Evolutionary conservation across 805 yeast genomes (phyloP), one percentile per base, ranked within the genome.

Genomic region (Starmerella ratchasimensis): DNA sequence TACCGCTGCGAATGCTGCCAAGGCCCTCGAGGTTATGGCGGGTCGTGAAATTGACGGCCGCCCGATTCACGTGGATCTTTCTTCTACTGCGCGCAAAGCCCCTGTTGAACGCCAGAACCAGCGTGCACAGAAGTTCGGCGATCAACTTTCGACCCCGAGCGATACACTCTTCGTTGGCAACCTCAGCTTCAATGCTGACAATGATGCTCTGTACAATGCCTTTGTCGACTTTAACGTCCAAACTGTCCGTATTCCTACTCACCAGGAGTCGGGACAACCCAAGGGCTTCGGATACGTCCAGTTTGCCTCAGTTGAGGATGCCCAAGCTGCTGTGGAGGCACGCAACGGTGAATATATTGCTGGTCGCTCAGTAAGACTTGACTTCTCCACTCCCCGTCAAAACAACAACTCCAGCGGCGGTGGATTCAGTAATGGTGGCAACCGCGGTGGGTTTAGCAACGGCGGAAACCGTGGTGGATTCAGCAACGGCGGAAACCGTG

Each of bases 221-320:
- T 90, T 90, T 56, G 74, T 78, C 51, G 72, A 71, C 56, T 70
- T 71, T 61, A 69, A 71, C 45, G 82, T 90, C 45, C 64, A 83
- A 39, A 81, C 93, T 46, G 86, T 84, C 52, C 79, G 98, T 69
- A 68, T 90, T 51, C 98, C 98, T 62, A 88, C 97, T 31, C 93
- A 90, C 67, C 96, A 95, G 57, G 97, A 88, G 63, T 86, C 97
- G 49, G 93, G 84, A 62, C 95, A 88, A 68, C 93, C 94, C 63
- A 90, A 90, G 74, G 98, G 98, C 52, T 90, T 90, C 67, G 98
- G 97, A 50, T 90, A 90, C 64, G 95, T 88, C 41, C 97, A 90
- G 67, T 88, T 72, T 59, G 68, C 80, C 32, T 69, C 78, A 42
- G 68, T 80, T 48, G 97, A 86, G 31, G 94, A 82, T 61, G 96